These are phyloP conservation scores for Botrytis deweyae DNA, from an alignment of 2,329 filamentous ascomycete genomes.

Conservation along the genomic window DNA sequence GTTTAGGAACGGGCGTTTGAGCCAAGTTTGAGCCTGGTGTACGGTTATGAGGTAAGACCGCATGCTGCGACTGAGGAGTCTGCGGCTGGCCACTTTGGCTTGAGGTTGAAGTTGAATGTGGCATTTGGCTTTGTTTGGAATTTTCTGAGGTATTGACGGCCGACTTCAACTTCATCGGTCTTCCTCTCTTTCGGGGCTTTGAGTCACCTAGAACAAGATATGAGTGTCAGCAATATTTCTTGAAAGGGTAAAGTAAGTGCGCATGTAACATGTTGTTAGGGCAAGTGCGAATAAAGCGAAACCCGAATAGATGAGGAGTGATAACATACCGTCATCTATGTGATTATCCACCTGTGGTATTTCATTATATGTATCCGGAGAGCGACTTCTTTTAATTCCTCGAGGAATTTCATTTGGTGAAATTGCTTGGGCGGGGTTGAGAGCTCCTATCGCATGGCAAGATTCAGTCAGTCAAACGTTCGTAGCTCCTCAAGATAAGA, in stretches of 20 bases:
- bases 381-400: conserved; percentile 77
- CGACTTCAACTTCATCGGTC: conserved; percentile 41
- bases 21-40: conserved; percentile 42
- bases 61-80: conserved; percentile 50
- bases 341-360: conserved; percentile 52
- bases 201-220: conserved; percentile 43
- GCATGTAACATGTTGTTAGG: conserved; percentile 36
- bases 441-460: conserved; percentile 29
- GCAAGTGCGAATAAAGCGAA: conserved; percentile 27
- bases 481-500: conserved; percentile 3
- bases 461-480: conserved; percentile 4
- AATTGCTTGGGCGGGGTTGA: conserved; percentile 42
- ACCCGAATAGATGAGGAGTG: conserved; percentile 20
- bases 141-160: conserved; percentile 56
- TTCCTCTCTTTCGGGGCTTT: conserved; percentile 43
- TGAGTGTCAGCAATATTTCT: conserved; percentile 29
- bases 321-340: conserved; percentile 73
- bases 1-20: conserved; percentile 68
- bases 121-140: conserved; percentile 48
- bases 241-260: conserved; percentile 25
- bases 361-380: conserved; percentile 60
- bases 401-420: conserved; percentile 59
- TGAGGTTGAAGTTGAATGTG: conserved; percentile 42
- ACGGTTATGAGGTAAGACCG: conserved; percentile 33
- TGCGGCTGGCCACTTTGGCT: conserved; percentile 51